Evolutionary conservation across 2,329 filamentous ascomycete species (phyloP), one percentile per base, ranked within the genome.

Genomic region (Pyricularia pennisetigena): DNA sequence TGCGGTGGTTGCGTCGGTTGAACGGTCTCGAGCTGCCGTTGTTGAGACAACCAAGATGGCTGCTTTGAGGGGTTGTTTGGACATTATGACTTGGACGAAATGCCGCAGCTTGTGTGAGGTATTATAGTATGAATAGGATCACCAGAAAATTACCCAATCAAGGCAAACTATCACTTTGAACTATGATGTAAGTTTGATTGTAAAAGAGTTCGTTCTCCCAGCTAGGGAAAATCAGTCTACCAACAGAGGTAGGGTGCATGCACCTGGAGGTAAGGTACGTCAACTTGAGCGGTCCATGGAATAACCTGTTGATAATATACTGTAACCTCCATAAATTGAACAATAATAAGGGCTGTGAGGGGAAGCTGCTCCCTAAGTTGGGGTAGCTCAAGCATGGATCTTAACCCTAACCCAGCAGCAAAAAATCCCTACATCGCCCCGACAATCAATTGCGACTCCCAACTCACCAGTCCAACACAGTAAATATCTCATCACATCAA

Each of bases 31-130:
- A 9, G 89, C 88, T 6, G 94, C 95, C 6, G 95, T 99, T 66
- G 96, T 96, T 1, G 95, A 98, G 57, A 99, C 85, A 72, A 98
- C 85, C 68, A 99, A 83, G 65, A 99, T 89, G 8, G 90, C 92
- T 41, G 89, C 90, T 75, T 82, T 90, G 14, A 98, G 81, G 68
- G 82, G 74, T 64, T 72, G 69, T 57, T 75, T 75, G 26, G 78
- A 75, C 81, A 82, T 83, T 61, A 29, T 65, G 35, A 28, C 6
- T 12, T 57, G 12, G 64, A 8, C 14, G 14, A 28, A 29, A 26
- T 23, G 59, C 24, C 1, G 24, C 23, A 54, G 41, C 20, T 54
- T 6, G 20, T 9, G 2, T 54, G 16, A 54, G 41, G 41, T n/a
- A 32, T 32, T 32, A 9, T 32, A 32, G 4, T 32, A 54, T n/a